Conservation (phyloP, 352 stramenopile genomes). For the Phytopythium ostracodes region DNA sequence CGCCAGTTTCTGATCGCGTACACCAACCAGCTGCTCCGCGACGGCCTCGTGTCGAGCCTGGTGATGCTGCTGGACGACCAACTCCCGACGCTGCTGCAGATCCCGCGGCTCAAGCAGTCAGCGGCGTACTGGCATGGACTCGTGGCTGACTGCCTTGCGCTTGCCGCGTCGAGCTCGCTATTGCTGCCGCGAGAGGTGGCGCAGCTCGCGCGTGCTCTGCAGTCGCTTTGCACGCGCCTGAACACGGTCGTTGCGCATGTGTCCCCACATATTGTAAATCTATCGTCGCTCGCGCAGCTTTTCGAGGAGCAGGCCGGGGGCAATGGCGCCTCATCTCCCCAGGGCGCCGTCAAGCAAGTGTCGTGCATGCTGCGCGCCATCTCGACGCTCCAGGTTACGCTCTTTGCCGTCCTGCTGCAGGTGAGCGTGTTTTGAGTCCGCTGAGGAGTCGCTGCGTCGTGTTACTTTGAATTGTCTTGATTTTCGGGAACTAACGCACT, state of each 20-base stretch:
- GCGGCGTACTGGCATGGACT: conserved; percentile 78
- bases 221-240: conserved; percentile 52
- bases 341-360: conserved; percentile 68
- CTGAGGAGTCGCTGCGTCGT: neutral
- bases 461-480: neutral
- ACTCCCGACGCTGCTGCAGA: conserved; percentile 49
- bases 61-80: conserved; percentile 38
- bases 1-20: conserved; percentile 59
- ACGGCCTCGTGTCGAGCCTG: conserved; percentile 52
- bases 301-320: conserved; percentile 43
- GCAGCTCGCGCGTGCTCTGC: conserved; percentile 42
- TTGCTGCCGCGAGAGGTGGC: conserved; percentile 50
- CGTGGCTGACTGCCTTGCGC: conserved; percentile 62
- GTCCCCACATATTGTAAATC: conserved; percentile 79
- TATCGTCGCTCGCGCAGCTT: conserved; percentile 68
- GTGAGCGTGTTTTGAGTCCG: neutral
- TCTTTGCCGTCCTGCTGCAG: conserved; percentile 55
- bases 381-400: conserved; percentile 61
- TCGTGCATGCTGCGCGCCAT: conserved; percentile 75
- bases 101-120: conserved; percentile 54
- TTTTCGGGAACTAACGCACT: neutral
- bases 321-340: conserved; percentile 54
- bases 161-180: conserved; percentile 51
- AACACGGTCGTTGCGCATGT: conserved; percentile 63
- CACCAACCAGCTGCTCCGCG: conserved; percentile 61